Conservation (phyloP, 139 green algal species). For the Micractinium conductrix region DNA sequence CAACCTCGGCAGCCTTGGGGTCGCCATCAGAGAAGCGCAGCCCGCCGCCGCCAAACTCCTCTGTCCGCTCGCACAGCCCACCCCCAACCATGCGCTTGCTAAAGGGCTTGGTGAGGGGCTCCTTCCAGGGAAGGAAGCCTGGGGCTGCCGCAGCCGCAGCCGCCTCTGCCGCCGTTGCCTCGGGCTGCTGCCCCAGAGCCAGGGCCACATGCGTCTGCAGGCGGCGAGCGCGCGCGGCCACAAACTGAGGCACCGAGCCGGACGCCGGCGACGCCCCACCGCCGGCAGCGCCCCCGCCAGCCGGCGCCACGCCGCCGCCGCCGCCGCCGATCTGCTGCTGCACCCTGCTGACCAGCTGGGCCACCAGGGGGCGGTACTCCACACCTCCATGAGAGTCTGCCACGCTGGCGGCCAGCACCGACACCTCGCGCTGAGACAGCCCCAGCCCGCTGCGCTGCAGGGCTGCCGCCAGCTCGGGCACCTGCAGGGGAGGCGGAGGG, state of each 20-base stretch:
- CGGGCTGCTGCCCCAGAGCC: conserved; percentile 27
- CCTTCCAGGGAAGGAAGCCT: neutral
- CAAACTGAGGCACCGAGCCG: neutral
- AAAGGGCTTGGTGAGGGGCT: neutral
- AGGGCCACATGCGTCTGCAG: conserved; percentile 27
- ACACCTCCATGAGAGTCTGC: neutral
- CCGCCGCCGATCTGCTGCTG: neutral
- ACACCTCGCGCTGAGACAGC: conserved; percentile 8
- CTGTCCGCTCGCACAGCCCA: no score
- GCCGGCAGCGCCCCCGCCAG: neutral
- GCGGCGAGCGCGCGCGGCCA: conserved; percentile 14
- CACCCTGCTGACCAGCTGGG: conserved; percentile 9
- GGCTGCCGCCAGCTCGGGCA: neutral
- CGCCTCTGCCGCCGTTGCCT: neutral
- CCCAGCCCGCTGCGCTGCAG: conserved; percentile 30
- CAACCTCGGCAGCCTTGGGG: neutral
- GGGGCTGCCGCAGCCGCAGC: neutral
- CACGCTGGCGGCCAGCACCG: neutral
- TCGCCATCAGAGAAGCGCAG: neutral
- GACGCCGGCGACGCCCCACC: neutral
- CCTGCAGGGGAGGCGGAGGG: neutral
- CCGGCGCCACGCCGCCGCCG: neutral
- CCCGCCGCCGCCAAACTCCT: neutral
- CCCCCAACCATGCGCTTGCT: conserved; percentile 9
- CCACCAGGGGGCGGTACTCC: conserved; percentile 14